These are phyloP conservation scores for Amaranthus tricolor DNA, from an alignment of 179 eudicot species.

Conservation along the genomic window DNA sequence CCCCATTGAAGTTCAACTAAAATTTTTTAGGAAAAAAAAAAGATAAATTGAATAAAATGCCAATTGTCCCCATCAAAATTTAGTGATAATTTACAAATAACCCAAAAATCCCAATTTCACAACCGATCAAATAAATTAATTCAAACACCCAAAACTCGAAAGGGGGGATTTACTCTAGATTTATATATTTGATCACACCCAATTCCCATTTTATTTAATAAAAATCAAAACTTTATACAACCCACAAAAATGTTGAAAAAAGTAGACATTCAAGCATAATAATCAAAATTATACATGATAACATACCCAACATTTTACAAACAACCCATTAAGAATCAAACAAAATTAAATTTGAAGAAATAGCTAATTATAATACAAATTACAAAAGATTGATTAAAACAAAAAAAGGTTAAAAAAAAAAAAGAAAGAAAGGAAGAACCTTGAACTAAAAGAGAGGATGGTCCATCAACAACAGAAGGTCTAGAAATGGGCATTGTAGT, in stretches of 20 bases:
- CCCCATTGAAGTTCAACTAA: background rate
- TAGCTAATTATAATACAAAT: too few relatives aligned
- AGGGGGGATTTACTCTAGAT: too few relatives aligned
- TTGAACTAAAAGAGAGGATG: conserved; percentile 41
- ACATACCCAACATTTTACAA: conserved; percentile 17
- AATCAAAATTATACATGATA: background rate
- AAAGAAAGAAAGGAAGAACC: conserved; percentile 23
- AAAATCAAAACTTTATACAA: conserved; percentile 11
- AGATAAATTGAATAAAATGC: background rate
- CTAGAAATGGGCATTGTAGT: conserved; percentile 30
- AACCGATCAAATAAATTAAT: conserved; percentile 11
- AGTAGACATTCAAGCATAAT: background rate
- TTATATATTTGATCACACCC: background rate
- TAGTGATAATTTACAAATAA: background rate
- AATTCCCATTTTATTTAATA: background rate
- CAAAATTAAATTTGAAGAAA: background rate
- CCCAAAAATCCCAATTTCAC: conserved; percentile 10
- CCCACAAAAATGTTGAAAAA: background rate
- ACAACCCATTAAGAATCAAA: background rate
- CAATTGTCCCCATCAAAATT: background rate
- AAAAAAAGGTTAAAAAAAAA: background rate
- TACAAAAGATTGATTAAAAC: background rate
- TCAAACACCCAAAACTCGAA: too few relatives aligned
- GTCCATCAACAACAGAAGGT: conserved; percentile 28
- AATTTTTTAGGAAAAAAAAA: background rate